Conservation (phyloP, 2,329 filamentous ascomycete species). For the Sclerotinia minor region DNA sequence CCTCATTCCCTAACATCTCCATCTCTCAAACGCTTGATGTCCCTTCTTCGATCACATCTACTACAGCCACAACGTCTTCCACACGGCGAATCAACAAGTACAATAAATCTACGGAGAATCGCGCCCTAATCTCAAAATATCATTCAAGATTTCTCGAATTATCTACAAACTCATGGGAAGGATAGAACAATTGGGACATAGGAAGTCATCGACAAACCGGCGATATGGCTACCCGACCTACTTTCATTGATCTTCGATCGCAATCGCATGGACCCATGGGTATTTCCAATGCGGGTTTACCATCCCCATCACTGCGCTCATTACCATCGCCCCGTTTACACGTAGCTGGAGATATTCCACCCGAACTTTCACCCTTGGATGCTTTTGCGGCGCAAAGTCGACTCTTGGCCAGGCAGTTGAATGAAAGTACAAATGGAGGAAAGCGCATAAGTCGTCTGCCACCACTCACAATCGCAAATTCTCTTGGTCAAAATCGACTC, state of each 20-base stretch:
- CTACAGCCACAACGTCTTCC: conserved; percentile 23
- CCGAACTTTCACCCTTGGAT: conserved; percentile 90
- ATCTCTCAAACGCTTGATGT: conserved; percentile 11
- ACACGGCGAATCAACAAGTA: not conserved
- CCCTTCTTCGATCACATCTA: conserved; percentile 1
- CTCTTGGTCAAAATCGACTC: conserved; percentile 74
- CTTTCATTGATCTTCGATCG: conserved; percentile 40
- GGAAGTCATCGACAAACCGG: conserved; percentile 14
- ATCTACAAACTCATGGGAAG: conserved; percentile 14
- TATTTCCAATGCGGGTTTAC: conserved; percentile 31
- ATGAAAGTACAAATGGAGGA: conserved; percentile 72
- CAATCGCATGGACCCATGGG: conserved; percentile 38
- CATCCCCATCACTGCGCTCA: conserved; percentile 32
- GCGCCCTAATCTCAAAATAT: not conserved
- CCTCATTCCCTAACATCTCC: conserved; percentile 14
- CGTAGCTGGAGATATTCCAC: conserved; percentile 77
- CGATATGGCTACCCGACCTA: conserved; percentile 39
- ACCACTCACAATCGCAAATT: conserved; percentile 78
- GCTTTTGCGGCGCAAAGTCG: conserved; percentile 92
- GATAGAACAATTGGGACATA: conserved; percentile 19
- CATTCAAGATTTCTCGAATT: not conserved
- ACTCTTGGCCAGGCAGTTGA: conserved; percentile 80
- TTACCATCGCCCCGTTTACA: conserved; percentile 68
- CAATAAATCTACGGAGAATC: not conserved
- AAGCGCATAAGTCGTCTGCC: conserved; percentile 82